Evolutionary conservation across 495 filamentous ascomycete species (phyloP), one percentile per base, ranked within the genome.

Genomic region (Gamarada debralockiae): DNA sequence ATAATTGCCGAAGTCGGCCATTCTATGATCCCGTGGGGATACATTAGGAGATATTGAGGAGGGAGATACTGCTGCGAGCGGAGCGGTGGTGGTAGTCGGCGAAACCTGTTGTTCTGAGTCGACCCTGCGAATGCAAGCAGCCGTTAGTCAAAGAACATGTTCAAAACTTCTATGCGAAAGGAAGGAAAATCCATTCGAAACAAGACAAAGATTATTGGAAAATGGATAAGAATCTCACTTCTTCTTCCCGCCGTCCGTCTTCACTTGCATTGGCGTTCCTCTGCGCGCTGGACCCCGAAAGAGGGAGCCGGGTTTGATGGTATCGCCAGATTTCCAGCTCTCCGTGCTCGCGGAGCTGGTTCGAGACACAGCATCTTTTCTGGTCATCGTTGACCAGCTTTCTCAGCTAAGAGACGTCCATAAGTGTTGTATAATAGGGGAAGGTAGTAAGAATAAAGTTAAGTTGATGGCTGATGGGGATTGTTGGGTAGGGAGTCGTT

Each of bases 1-100:
- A 60, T 89, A 82, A 62, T 82, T 80, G 58, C 73, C 71, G 53
- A 86, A 73, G 50, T 82, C 78, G 62, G 67, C 75, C 72, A 78
- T 70, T 46, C 74, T 65, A 60, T 67, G 68, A 45, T 66, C 75
- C 63, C 73, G 72, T 21, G 70, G 65, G 50, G 77, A 73, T 47
- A 67, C 64, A 59, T 68, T 74, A 46, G 74, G 71, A 50, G 70
- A 62, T 39, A 64, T 69, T 40, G 74, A 74, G 39, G 74, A 64
- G 12, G 76, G 73, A 13, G 77, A 78, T 44, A 74, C 67, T 31
- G 70, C 21, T 42, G 70, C 55, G 57, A 70, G 70, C 52, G 53
- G 53, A 51, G 72, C 65, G 20, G 67, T 65, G 23, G 64, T 53
- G 15, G 68, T 52, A 14, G 76, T 77, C 12, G 76, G 77, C 36